These are phyloP conservation scores for Suillus cothurnatus DNA, from an alignment of 768 basidiomycete species.

Conservation along the genomic window DNA sequence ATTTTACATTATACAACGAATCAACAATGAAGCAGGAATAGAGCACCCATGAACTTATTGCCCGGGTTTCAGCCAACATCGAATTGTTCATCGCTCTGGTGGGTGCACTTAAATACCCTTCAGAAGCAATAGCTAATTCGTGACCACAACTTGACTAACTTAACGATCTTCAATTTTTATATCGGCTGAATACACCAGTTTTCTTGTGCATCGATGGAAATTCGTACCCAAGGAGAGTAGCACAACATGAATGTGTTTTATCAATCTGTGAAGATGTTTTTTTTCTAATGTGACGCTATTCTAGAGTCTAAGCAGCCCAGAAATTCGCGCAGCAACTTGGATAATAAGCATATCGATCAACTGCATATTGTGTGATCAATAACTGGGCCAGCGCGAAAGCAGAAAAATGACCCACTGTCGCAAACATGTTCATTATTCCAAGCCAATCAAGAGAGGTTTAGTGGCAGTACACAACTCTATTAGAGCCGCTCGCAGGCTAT, in stretches of 20 bases:
- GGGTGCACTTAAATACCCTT: background rate
- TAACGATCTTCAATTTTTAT: slow-evolving; percentile 30
- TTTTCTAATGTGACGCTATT: no score
- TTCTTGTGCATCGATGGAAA: no score
- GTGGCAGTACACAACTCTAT: background rate
- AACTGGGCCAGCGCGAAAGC: background rate
- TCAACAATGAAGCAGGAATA: no score
- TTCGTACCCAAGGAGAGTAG: no score
- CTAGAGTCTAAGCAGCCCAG: background rate
- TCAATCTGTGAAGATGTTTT: background rate
- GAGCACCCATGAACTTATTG: slow-evolving; percentile 38
- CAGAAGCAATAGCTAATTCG: background rate
- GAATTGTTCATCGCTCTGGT: background rate
- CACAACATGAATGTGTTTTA: background rate
- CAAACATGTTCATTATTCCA: background rate
- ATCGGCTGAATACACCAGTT: no score
- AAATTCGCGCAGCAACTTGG: background rate
- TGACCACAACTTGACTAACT: no score
- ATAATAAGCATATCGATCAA: background rate
- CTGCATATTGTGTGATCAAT: background rate
- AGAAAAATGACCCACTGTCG: background rate
- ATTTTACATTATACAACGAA: no score
- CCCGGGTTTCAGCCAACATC: slow-evolving; percentile 57
- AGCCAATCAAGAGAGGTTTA: background rate
- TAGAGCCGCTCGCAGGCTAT: background rate